Base-by-base conservation (phyloP, 2,329 filamentous ascomycete species). In the Phaeosphaeria sp. region DNA sequence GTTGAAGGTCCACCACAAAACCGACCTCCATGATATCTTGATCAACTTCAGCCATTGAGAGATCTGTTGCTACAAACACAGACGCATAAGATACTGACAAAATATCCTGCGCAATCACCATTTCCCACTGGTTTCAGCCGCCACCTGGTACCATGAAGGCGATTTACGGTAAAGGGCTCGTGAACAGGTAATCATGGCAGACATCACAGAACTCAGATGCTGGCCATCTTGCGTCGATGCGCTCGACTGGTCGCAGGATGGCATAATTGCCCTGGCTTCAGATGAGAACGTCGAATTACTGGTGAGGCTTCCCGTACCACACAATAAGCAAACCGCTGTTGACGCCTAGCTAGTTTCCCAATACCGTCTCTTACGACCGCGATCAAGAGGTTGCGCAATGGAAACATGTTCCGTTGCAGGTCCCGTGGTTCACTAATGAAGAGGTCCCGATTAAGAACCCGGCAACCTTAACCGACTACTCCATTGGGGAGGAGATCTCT, bases 401-500 rank as follows among this genome's bases (percentile, higher is more conserved):
- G 78, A 70, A 78, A 36, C 72, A 73, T 27, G 65, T 78, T 20
- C 66, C 74, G 25, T 73, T 88, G 54, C 78, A 78, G 44, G 79
- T 79, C 52, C 85, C 85, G 61, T 68, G 79, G 52, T 88, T 87
- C 69, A 83, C 81, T 1, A 67, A 74, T 11, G 71, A 76, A 6
- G 86, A 88, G 66, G 57, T 81, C 1, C 77, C 79, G 3, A 60
- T 76, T 20, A 79, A 81, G 50, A 71, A 80, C 11, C 81, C 84
- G 9, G 78, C 82, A 17, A 75, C 79, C 13, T 77, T 81, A 27
- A 65, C 77, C 15, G 74, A 79, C 18, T 85, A 84, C 65, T 87
- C 86, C 0, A 67, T 87, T 22, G 86, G 85, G 2, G 84, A 86
- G 60, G 86, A 89, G 66, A 81, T 86, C 51, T 87, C 86, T 0